Base-by-base conservation (phyloP, 176 grass and related monocot genomes). In the Bromus sterilis region DNA sequence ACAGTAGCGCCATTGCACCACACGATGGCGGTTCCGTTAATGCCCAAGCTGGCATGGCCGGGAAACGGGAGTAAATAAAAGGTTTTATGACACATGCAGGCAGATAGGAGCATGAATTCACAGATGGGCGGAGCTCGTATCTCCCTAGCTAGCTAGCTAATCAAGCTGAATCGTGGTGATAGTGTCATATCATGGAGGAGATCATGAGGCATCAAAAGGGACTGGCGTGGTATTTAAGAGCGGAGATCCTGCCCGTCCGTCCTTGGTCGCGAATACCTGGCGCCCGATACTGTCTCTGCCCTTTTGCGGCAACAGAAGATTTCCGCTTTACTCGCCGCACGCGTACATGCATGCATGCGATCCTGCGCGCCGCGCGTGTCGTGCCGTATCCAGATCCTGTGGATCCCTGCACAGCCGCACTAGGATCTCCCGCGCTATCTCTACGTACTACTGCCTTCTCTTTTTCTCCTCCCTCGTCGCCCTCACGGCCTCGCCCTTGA, bases 261-360 rank as follows among this genome's bases (percentile, higher is more conserved):
- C 82, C 76, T 69, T 13, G 13, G 37, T 61, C 3, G 30, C 30
- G 82, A 88, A 84, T 80, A 24, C 65, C 9, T 63, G 25, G 41
- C 82, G n/a, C 15, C 64, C 11, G 42, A 44, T 60, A 15, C 48
- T 21, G 41, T 10, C 60, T 8, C n/a, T n/a, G n/a, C 37, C 63
- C 16, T 24, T 40, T 69, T 30, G 72, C 51, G 49, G 72, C 62
- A 62, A 82, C 79, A 51, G 16, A 87, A 78, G 74, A 87, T 87
- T 24, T 82, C 46, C 4, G 35, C 5, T 24, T 24, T 23, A 28
- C 60, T 41, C 37, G 48, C 76, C 42, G 65, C 86, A 56, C 75
- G 76, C 41, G 64, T 82, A 39, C 21, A 32, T 7, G 76, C 41
- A 56, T 82, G 31, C 21, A 32, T 7, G 30, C 60, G 48, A 51